These are phyloP conservation scores for Rhododendron ferrugineum DNA, from an alignment of 148 eudicot species.

Conservation along the genomic window DNA sequence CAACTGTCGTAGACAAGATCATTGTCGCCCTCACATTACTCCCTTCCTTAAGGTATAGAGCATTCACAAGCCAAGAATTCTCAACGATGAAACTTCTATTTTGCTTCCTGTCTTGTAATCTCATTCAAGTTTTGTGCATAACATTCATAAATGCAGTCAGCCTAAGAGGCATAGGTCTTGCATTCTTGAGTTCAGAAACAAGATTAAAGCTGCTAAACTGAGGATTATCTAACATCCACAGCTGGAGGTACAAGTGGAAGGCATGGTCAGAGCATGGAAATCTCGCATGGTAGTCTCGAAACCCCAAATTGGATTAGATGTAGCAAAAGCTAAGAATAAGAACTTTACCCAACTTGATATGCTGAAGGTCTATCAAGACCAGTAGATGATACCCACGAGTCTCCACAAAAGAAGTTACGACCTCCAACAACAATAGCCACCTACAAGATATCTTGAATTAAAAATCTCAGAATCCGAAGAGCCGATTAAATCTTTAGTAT, in stretches of 20 bases:
- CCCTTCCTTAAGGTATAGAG: not conserved
- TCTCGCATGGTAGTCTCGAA: not conserved
- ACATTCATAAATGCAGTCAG: not conserved
- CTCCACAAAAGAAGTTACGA: conserved; percentile 92
- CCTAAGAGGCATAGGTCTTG: not conserved
- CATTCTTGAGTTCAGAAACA: not conserved
- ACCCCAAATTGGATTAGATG: conserved; percentile 7
- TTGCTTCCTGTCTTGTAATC: not conserved
- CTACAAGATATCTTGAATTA: conserved; percentile 27
- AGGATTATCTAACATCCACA: not conserved
- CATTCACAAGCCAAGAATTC: not conserved
- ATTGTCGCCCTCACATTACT: not conserved
- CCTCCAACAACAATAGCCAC: conserved; percentile 96
- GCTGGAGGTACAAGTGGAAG: not conserved
- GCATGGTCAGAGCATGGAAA: not conserved
- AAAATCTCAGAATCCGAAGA: conserved; percentile 5
- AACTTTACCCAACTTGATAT: conserved; percentile 81
- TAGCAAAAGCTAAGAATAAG: not conserved
- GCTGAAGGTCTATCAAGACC: conserved; percentile 86
- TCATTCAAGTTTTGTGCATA: not conserved
- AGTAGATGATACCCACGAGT: conserved; percentile 78
- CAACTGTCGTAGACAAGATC: not conserved
- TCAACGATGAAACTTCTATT: not conserved
- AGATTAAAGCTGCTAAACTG: not conserved
- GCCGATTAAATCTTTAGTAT: not conserved